Conservation (phyloP, 331 rosid species). For the Telfairia occidentalis region DNA sequence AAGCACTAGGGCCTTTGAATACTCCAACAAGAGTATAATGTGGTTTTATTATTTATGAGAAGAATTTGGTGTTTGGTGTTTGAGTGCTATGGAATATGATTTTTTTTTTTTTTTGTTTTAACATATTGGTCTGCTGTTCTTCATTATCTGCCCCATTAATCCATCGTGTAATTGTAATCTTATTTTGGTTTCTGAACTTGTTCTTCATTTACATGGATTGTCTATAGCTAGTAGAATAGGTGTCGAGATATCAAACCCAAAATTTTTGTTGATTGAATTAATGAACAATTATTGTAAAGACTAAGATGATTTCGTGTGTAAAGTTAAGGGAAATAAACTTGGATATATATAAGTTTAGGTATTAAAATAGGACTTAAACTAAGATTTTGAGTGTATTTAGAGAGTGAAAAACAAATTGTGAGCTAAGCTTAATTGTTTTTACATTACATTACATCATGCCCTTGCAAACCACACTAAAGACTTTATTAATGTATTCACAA, state of each 20-base stretch:
- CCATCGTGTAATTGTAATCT: no score
- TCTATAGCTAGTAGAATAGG: no score
- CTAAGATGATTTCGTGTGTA: no score
- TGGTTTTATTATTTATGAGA: slow-evolving; percentile 34
- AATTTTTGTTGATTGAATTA: background rate
- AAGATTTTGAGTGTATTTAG: background rate
- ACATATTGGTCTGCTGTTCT: background rate
- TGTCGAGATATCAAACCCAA: no score
- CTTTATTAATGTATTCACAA: background rate
- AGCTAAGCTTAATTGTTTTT: background rate
- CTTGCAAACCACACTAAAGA: background rate
- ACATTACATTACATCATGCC: background rate
- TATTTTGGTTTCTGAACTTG: no score
- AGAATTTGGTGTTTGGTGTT: slow-evolving; percentile 35
- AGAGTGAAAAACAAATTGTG: background rate
- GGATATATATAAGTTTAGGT: background rate
- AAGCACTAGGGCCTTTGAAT: slow-evolving; percentile 19
- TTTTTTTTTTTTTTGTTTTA: background rate
- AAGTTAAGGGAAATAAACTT: no score
- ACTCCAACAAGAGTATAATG: slow-evolving; percentile 31
- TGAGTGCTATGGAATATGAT: slow-evolving; percentile 23
- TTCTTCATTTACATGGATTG: no score
- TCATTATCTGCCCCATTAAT: no score
- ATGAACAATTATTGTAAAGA: background rate
- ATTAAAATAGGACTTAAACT: background rate